These are phyloP conservation scores for Fragaria iinumae DNA, from an alignment of 306 rosid genomes.

Conservation along the genomic window DNA sequence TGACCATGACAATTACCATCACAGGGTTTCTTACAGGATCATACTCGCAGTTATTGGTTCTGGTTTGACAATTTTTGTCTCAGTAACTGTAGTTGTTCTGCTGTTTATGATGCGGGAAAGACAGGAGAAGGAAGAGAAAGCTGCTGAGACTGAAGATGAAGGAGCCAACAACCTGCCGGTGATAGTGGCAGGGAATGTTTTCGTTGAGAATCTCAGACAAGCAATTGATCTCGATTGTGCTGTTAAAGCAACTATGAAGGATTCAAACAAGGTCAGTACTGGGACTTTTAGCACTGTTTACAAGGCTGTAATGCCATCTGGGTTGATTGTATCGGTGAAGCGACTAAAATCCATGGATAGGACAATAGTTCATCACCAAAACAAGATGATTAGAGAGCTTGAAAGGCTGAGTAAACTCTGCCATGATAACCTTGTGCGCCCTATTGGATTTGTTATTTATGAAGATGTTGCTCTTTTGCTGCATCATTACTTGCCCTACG, in stretches of 20 bases:
- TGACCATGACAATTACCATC: conserved; percentile 56
- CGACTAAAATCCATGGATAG: conserved; percentile 91
- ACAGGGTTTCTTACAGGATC: conserved; percentile 88
- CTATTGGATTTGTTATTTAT: conserved; percentile 88
- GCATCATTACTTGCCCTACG: conserved; percentile 78
- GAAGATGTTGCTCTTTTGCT: conserved; percentile 95
- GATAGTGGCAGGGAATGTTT: conserved; percentile 76
- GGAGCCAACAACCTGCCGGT: conserved; percentile 45
- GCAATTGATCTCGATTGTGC: conserved; percentile 89
- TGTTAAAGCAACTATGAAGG: conserved; percentile 86
- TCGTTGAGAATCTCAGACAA: conserved; percentile 81
- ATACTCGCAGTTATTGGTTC: conserved; percentile 86
- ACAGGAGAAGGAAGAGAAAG: conserved; percentile 79
- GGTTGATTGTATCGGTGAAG: conserved; percentile 77
- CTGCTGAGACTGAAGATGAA: conserved; percentile 61
- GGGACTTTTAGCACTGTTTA: conserved; percentile 96
- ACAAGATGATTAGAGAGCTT: conserved; percentile 95
- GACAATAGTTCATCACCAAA: conserved; percentile 93
- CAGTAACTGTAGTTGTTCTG: conserved; percentile 80
- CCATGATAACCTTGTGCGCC: conserved; percentile 83
- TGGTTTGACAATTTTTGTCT: conserved; percentile 77
- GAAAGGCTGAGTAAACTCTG: conserved; percentile 88
- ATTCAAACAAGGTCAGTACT: conserved; percentile 73
- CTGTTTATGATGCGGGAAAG: conserved; percentile 89
- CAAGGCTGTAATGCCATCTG: conserved; percentile 96